Conservation (phyloP, 495 filamentous ascomycete species). For the Neurospora sp. region DNA sequence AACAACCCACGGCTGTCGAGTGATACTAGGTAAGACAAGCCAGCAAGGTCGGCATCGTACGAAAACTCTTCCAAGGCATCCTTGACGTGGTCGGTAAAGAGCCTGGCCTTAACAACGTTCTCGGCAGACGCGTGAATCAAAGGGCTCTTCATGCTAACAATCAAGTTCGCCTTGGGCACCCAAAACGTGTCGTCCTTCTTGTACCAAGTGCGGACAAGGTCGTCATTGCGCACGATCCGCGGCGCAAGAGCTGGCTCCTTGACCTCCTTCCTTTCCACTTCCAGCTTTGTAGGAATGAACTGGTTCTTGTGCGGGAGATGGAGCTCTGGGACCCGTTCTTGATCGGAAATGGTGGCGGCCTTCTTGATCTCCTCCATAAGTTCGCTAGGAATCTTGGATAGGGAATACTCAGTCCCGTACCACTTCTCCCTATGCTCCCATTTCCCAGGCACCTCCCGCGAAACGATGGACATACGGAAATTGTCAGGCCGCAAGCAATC, state of each 20-base stretch:
- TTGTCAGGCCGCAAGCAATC: slow-evolving; percentile 76
- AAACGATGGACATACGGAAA: slow-evolving; percentile 72
- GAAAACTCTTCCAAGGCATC: slow-evolving; percentile 91
- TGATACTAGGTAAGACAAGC: slow-evolving; percentile 71
- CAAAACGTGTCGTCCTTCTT: slow-evolving; percentile 99
- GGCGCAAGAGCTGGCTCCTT: slow-evolving; percentile 63
- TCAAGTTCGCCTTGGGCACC: slow-evolving; percentile 88
- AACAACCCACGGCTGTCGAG: slow-evolving; percentile 64
- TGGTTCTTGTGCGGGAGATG: slow-evolving; percentile 91
- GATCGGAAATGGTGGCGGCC: slow-evolving; percentile 47
- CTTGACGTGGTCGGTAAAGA: slow-evolving; percentile 80
- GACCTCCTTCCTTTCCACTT: slow-evolving; percentile 88
- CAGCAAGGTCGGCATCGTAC: slow-evolving; percentile 92
- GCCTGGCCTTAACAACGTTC: slow-evolving; percentile 61
- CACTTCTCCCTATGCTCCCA: slow-evolving; percentile 89
- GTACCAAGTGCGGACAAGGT: slow-evolving; percentile 79
- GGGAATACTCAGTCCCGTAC: slow-evolving; percentile 93
- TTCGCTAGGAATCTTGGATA: slow-evolving; percentile 69
- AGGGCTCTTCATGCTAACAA: slow-evolving; percentile 71
- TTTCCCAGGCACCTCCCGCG: slow-evolving; percentile 70
- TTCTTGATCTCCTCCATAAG: slow-evolving; percentile 59
- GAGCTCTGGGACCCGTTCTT: slow-evolving; percentile 55
- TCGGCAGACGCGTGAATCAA: slow-evolving; percentile 67
- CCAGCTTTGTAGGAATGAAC: slow-evolving; percentile 88
- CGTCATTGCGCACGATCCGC: slow-evolving; percentile 80